Base-by-base conservation (phyloP, 2,329 filamentous ascomycete genomes). In the Pseudocercospora macadamiae region DNA sequence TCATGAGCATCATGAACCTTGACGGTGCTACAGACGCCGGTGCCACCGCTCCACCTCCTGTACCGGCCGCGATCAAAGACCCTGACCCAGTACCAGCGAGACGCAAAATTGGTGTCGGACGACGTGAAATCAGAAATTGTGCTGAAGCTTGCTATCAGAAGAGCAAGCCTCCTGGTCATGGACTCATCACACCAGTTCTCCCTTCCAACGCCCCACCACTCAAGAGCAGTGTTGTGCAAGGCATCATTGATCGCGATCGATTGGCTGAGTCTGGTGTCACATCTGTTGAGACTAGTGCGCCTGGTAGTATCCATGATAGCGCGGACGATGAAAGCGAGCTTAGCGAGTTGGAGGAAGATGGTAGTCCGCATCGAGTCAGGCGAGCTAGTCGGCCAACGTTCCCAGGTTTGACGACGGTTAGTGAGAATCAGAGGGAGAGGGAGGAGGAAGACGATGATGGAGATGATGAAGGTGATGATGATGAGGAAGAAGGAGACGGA, bases 91-190 rank as follows among this genome's bases (percentile, higher is more conserved):
- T 60, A 8, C 70, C 66, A 26, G 68, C 66, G 16, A 69, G 75
- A 8, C 74, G 83, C 56, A 80, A 82, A 18, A 85, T 86, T 66
- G 82, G 83, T 4, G 83, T 87, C 5, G 83, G 84, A 5, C 77
- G 83, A 25, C 77, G 83, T 12, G 85, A 87, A 63, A 79, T 87
- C 23, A 80, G 83, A 59, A 80, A 81, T 44, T 80, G 80, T 62
- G 84, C 85, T 7, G 85, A 88, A 70, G 79, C 80, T 0, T 83
- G 83, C 59, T 78, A 81, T 1, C 61, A 79, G 39, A 73, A 73
- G 54, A 49, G 45, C 45, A 49, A 49, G 45, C 45, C 45, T 59
- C 66, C 4, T 57, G 58, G 25, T 49, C 60, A 18, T 57, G 64
- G 55, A 23, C 64, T 39, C 18, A n/a, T n/a, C n/a, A 49, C 26